A percentile compares a stretch with the other conserved stretches of the same genome.
Conservation (phyloP, 495 filamentous ascomycete genomes). For the Aspergillus asperescens region DNA sequence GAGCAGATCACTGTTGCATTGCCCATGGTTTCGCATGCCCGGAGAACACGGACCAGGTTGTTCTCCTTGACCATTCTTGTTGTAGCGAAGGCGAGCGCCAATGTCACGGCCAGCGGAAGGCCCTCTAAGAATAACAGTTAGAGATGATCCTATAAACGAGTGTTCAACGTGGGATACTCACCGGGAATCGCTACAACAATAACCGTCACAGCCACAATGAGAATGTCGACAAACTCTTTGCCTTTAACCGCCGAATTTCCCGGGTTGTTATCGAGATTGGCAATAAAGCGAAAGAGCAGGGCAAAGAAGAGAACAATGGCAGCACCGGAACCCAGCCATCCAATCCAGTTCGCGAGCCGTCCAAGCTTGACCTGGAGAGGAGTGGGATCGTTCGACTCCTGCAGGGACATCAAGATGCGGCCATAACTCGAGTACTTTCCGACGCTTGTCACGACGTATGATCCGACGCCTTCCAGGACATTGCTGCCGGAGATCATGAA, state of each 20-base stretch:
- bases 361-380: slow-evolving; percentile 62
- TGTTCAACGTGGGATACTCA: slow-evolving; percentile 13
- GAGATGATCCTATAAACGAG: not conserved
- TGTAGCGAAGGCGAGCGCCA: slow-evolving; percentile 66
- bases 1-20: slow-evolving; percentile 67
- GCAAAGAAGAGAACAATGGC: slow-evolving; percentile 60
- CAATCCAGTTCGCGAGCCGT: slow-evolving; percentile 60
- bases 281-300: slow-evolving; percentile 56
- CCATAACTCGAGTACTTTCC: slow-evolving; percentile 61
- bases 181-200: slow-evolving; percentile 66
- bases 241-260: slow-evolving; percentile 52
- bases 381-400: slow-evolving; percentile 56
- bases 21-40: slow-evolving; percentile 68
- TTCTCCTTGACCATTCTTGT: slow-evolving; percentile 66
- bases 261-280: slow-evolving; percentile 44
- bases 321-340: slow-evolving; percentile 50
- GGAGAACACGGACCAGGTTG: slow-evolving; percentile 60
- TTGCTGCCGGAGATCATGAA: slow-evolving; percentile 61
- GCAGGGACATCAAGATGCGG: slow-evolving; percentile 58
- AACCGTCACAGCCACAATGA: slow-evolving; percentile 65
- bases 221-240: slow-evolving; percentile 59
- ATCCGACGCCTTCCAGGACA: slow-evolving; percentile 61
- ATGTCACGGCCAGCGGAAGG: slow-evolving; percentile 60
- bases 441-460: slow-evolving; percentile 59
- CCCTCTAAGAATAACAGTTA: slow-evolving; percentile 47